Evolutionary conservation across 129 eudicot species (phyloP).

Genomic region (Chrysanthemum seticuspe): DNA sequence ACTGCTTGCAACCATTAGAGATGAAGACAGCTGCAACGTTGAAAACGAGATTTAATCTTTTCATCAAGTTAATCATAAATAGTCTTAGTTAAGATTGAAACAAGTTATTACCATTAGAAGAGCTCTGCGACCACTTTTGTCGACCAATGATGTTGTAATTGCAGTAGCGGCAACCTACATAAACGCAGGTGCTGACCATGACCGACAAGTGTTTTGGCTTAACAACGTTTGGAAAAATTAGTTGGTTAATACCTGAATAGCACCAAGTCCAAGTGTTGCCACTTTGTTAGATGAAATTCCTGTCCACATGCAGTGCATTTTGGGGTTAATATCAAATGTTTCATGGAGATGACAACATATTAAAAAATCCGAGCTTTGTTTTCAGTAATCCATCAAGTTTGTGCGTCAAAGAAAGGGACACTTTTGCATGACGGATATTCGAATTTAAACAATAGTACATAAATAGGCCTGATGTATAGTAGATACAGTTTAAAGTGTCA

Average conservation of each 20-base stretch:
- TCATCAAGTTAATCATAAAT: constrained; percentile 2
- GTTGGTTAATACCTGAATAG: constrained; percentile 60
- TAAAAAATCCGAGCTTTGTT: background rate
- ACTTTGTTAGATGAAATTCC: constrained; percentile 66
- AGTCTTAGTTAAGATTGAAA: background rate
- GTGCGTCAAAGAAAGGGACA: background rate
- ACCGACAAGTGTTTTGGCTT: constrained; percentile 17
- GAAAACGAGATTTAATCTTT: background rate
- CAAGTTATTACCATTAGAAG: constrained; percentile 51
- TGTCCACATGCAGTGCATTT: constrained; percentile 25
- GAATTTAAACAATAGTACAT: background rate
- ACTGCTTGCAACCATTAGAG: constrained; percentile 56
- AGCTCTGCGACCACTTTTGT: constrained; percentile 65
- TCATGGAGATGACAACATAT: background rate
- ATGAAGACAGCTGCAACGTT: constrained; percentile 53
- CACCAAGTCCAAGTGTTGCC: constrained; percentile 78
- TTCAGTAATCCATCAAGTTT: background rate
- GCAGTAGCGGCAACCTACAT: constrained; percentile 74
- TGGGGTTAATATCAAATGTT: background rate
- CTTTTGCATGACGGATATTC: background rate
- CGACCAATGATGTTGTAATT: constrained; percentile 60
- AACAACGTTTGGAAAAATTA: background rate
- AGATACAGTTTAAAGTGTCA: background rate
- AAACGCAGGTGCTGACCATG: constrained; percentile 14
- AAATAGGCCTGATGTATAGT: background rate